phyloP scores from a whole-genome alignment of 192 early-diverging fungal species.

The Chytriomyces sp. region DNA sequence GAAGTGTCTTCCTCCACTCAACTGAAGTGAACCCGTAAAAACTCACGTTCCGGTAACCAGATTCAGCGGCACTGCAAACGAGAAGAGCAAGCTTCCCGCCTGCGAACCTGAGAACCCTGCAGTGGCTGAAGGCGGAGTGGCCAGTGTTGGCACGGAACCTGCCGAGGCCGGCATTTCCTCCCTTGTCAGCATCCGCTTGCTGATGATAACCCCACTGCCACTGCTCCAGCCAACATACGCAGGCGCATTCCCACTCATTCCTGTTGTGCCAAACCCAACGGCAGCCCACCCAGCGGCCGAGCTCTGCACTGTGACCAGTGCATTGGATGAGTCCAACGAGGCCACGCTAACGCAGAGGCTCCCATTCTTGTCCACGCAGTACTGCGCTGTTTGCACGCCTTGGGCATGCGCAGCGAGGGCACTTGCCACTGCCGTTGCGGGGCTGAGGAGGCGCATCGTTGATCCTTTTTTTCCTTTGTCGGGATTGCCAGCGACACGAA shows the following conservation, averaged over 20 bases:
- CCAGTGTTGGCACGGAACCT: not conserved
- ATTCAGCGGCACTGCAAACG: not conserved
- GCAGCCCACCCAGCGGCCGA: constrained; percentile 35
- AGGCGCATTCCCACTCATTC: constrained; percentile 29
- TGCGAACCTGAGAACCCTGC: not conserved
- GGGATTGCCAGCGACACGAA: too few species aligned
- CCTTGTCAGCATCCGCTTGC: not conserved
- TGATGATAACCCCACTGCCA: constrained; percentile 7
- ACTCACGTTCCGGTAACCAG: not conserved
- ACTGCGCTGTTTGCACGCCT: not conserved
- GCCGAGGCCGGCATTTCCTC: not conserved
- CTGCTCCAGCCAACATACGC: constrained; percentile 31
- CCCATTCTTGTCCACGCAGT: not conserved
- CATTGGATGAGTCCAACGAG: not conserved
- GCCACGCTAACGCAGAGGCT: not conserved
- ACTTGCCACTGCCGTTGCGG: too few species aligned
- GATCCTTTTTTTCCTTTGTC: too few species aligned
- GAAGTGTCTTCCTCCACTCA: too few species aligned
- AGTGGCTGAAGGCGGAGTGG: not conserved
- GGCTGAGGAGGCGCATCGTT: too few species aligned
- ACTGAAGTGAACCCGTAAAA: too few species aligned
- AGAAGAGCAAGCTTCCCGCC: not conserved
- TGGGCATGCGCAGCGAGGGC: too few species aligned
- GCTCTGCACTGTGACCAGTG: constrained; percentile 34
- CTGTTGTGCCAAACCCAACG: constrained; percentile 27